phyloP scores from a whole-genome alignment of 257 asterid genomes.

The Lycium barbarum region DNA sequence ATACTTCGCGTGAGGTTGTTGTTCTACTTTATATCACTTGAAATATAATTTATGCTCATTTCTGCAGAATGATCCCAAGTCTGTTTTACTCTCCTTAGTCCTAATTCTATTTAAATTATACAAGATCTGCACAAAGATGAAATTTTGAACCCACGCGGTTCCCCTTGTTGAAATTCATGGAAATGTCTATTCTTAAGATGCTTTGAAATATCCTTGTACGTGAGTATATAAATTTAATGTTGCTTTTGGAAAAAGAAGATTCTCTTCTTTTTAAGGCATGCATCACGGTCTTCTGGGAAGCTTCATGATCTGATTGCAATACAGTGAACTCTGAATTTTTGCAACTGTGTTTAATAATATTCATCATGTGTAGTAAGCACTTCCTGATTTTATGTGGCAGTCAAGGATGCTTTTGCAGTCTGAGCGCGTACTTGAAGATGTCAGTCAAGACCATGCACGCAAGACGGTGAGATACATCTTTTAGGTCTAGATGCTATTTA shows the following conservation, averaged over 20 bases:
- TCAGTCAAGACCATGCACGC: constrained; percentile 99
- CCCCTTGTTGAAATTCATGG: neutral
- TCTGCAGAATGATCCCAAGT: neutral
- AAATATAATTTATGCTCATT: neutral
- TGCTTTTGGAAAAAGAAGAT: neutral
- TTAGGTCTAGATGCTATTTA: neutral
- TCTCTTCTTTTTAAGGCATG: neutral
- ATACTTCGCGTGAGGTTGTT: neutral
- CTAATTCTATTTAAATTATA: neutral
- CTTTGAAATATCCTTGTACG: neutral
- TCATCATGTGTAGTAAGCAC: constrained; percentile 18
- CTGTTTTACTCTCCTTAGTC: neutral
- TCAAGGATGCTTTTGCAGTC: constrained; percentile 95
- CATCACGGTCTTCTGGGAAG: neutral
- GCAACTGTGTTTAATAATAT: constrained; percentile 17
- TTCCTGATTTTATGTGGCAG: constrained; percentile 52
- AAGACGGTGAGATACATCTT: constrained; percentile 76
- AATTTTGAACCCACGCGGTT: neutral
- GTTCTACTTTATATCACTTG: neutral
- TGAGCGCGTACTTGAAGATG: constrained; percentile 95
- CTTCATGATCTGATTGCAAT: constrained; percentile 25
- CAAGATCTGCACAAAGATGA: constrained; percentile 17
- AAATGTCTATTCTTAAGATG: neutral
- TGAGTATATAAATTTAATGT: neutral
- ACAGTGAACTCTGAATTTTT: neutral